Conservation (phyloP, 2,329 filamentous ascomycete species). For the Rasamsonia emersonii region DNA sequence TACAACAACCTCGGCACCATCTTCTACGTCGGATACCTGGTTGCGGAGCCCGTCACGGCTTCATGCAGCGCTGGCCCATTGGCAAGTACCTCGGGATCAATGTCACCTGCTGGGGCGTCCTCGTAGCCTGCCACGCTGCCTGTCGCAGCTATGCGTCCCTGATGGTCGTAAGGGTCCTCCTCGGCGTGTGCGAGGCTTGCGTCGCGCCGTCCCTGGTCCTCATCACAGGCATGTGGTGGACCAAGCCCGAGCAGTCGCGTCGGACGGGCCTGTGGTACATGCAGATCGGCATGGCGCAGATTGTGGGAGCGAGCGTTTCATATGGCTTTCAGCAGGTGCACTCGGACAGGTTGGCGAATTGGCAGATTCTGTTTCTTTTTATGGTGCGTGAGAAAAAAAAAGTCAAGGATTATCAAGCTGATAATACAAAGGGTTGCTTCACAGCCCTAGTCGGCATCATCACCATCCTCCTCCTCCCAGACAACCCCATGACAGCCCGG, state of each 20-base stretch:
- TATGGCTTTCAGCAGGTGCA: too few relatives aligned
- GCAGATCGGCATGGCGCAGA: too few relatives aligned
- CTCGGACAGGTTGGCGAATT: too few relatives aligned
- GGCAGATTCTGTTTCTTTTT: too few relatives aligned
- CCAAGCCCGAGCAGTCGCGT: too few relatives aligned
- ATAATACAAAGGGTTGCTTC: not conserved
- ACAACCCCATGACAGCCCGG: conserved; percentile 58
- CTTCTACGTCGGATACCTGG: conserved; percentile 14
- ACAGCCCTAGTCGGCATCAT: conserved; percentile 30
- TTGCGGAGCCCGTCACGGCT: conserved; percentile 9
- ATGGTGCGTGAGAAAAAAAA: too few relatives aligned
- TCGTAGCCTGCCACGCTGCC: conserved; percentile 10
- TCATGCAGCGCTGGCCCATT: conserved; percentile 10
- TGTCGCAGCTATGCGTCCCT: conserved; percentile 6
- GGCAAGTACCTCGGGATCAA: conserved; percentile 12
- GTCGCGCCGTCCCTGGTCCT: conserved; percentile 26
- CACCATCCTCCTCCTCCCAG: conserved; percentile 51
- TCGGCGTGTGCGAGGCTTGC: conserved; percentile 13
- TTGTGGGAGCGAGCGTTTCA: too few relatives aligned
- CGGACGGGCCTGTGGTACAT: conserved; percentile 18
- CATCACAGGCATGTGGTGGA: conserved; percentile 31
- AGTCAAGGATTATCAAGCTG: too few relatives aligned
- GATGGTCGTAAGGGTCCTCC: conserved; percentile 16
- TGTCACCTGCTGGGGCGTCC: conserved; percentile 13
- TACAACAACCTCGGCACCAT: conserved; percentile 6